Evolutionary conservation across 768 basidiomycete species (phyloP), one percentile per base, ranked within the genome.

Genomic region (Lactarius sp.): DNA sequence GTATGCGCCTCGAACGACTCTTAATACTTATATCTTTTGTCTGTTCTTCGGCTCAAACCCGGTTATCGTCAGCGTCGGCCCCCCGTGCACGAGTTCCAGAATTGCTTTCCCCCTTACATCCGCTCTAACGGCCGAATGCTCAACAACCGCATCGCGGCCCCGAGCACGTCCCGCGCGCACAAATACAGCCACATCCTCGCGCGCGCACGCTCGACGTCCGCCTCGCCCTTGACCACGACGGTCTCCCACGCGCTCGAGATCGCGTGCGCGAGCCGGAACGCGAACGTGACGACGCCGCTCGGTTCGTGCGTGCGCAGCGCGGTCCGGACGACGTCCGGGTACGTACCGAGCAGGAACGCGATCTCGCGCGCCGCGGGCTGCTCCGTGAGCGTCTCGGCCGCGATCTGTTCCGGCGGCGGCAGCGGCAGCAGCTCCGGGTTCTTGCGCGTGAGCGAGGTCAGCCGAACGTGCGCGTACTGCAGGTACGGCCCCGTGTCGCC

Each of bases 401-500:
- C 77, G 73, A 96, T 88, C 66, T 85, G 74, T n/a, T 83, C 77
- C 9, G 84, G 83, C 0, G 81, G 74, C 0, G 90, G 90, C 10
- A 92, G 85, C 20, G 93, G 87, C 46, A 91, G 76, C 36, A 95
- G 85, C 62, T 90, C 83, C 2, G 92, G 92, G 75, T 95, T 94
- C 76, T 96, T 95, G 61, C 94, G 91, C 68, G 85, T 85, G 71
- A 98, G 88, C 1, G 94, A 97, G 7, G 88, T 83, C 36, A 98
- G 80, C 20, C 95, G 91, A 69, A 94, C 94, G 76, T 97, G 95
- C 0, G 94, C 92, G 74, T 98, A 98, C 78, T 98, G 95, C 33
- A 98, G 85, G 78, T 97, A 98, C 0, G 94, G 92, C 1, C 92
- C 93, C 0, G 93, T 95, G 75, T 98, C 95, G 50, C 95, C 95